Evolutionary conservation across 768 basidiomycete species (phyloP).

Genomic region (Dentipellis fragilis): DNA sequence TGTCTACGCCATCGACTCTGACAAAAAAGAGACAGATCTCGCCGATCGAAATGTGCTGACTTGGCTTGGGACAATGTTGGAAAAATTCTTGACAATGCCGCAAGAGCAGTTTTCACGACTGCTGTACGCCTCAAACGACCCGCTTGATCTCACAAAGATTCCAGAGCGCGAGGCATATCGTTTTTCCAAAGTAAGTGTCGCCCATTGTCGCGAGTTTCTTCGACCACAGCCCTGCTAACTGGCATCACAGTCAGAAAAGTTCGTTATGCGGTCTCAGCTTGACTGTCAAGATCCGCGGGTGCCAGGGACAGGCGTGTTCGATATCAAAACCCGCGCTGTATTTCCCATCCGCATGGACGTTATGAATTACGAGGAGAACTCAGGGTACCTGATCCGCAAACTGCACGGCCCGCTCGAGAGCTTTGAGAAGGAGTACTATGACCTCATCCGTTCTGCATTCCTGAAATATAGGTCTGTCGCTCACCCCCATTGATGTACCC

Average conservation of each 20-base stretch:
- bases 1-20: slow-evolving; percentile 57
- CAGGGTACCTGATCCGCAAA: slow-evolving; percentile 63
- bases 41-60: slow-evolving; percentile 61
- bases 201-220: too few species aligned
- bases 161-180: slow-evolving; percentile 66
- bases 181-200: slow-evolving; percentile 64
- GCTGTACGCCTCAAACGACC: slow-evolving; percentile 26
- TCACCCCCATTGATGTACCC: not conserved
- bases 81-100: slow-evolving; percentile 73
- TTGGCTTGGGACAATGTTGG: slow-evolving; percentile 83
- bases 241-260: slow-evolving; percentile 35
- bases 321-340: slow-evolving; percentile 91
- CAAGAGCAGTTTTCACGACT: slow-evolving; percentile 52
- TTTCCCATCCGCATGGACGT: slow-evolving; percentile 77
- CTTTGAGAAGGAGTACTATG: slow-evolving; percentile 92
- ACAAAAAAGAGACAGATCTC: slow-evolving; percentile 28
- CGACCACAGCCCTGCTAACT: not conserved
- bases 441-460: slow-evolving; percentile 88
- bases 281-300: slow-evolving; percentile 76
- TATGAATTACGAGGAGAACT: slow-evolving; percentile 79
- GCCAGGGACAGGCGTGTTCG: slow-evolving; percentile 88
- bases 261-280: slow-evolving; percentile 92
- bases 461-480: slow-evolving; percentile 73
- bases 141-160: slow-evolving; percentile 22
- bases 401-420: slow-evolving; percentile 59